Evolutionary conservation across 2,329 filamentous ascomycete species (phyloP), one percentile per base, ranked within the genome.

Genomic region (Clarireedia sp.): DNA sequence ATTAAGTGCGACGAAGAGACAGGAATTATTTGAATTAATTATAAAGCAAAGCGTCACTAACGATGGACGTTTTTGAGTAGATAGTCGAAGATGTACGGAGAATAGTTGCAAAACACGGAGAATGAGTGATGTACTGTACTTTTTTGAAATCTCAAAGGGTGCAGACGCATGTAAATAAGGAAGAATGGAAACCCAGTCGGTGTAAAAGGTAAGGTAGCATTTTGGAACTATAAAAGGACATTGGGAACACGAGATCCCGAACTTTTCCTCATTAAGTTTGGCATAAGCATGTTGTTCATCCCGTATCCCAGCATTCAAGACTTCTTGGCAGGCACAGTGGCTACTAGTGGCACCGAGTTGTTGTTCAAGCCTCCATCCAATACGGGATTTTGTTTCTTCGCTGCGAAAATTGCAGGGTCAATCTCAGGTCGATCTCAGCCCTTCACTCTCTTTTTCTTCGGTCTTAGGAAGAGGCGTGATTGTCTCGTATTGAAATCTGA

Each of bases 281-380:
- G 44, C 33, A 48, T 26, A 26, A 29, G 44, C 24, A 40, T 33
- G 21, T 33, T 21, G 10, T 23, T 36, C 40, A 52, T 10, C 16
- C 40, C 17, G 29, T 54, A 54, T 29, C 51, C 51, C 40, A 48
- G 51, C 10, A 8, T 40, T 9, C n/a, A 14, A n/a, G 12, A 5
- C 4, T 24, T 48, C 51, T 54, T 54, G 51, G 51, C 51, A 54
- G 51, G 51, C 29, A 54, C 51, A n/a, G 44, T 41, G 24, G 24
- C 24, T 26, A 26, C 24, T 26, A 26, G 24, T 26, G 50, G 23
- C 33, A 52, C 40, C 6, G 8, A n/a, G 17, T 21, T 52, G 29
- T 37, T 43, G 17, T 51, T 26, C 29, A 33, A 33, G 29, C 16
- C 16, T 14, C 36, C 46, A 29, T 51, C 3, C 14, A 12, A 21